Percentiles rank a stretch among this genome's conserved stretches.
Evolutionary conservation across 768 basidiomycete genomes (phyloP).

Genomic region (Agaricus blazei): DNA sequence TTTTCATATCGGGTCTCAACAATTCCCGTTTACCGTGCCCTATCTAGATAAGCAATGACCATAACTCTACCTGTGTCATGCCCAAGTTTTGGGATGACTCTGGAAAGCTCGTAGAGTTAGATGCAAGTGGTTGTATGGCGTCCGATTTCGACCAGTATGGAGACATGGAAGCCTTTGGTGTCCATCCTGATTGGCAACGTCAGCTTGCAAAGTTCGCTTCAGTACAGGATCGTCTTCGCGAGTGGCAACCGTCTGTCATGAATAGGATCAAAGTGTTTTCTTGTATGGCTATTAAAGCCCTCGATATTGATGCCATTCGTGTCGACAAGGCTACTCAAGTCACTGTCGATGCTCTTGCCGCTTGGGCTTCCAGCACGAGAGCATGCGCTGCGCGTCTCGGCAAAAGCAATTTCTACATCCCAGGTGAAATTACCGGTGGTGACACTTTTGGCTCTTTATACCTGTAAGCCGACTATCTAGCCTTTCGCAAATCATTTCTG

Average conservation of each 20-base stretch:
- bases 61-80: slow-evolving; percentile 68
- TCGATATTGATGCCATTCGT: slow-evolving; percentile 92
- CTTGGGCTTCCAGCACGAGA: slow-evolving; percentile 72
- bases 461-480: slow-evolving; percentile 43
- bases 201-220: slow-evolving; percentile 94
- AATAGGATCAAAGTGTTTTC: slow-evolving; percentile 72
- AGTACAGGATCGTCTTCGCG: slow-evolving; percentile 91
- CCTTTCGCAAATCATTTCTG: background rate
- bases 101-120: slow-evolving; percentile 55
- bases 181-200: slow-evolving; percentile 91
- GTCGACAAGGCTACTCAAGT: slow-evolving; percentile 94
- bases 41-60: slow-evolving; percentile 56
- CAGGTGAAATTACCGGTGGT: slow-evolving; percentile 94
- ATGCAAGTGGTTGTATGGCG: slow-evolving; percentile 63
- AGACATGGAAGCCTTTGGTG: slow-evolving; percentile 97
- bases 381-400: slow-evolving; percentile 65
- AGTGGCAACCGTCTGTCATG: slow-evolving; percentile 83
- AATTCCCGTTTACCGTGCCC: slow-evolving; percentile 8
- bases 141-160: slow-evolving; percentile 96
- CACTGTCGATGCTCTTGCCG: slow-evolving; percentile 72
- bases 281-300: slow-evolving; percentile 81
- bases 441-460: slow-evolving; percentile 87
- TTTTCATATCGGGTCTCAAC: slow-evolving; percentile 1
- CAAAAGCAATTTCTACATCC: slow-evolving; percentile 86
- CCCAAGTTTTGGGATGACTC: slow-evolving; percentile 81